Base-by-base conservation (phyloP, 2,329 filamentous ascomycete genomes). In the Mycosphaerelloides madeirae region DNA sequence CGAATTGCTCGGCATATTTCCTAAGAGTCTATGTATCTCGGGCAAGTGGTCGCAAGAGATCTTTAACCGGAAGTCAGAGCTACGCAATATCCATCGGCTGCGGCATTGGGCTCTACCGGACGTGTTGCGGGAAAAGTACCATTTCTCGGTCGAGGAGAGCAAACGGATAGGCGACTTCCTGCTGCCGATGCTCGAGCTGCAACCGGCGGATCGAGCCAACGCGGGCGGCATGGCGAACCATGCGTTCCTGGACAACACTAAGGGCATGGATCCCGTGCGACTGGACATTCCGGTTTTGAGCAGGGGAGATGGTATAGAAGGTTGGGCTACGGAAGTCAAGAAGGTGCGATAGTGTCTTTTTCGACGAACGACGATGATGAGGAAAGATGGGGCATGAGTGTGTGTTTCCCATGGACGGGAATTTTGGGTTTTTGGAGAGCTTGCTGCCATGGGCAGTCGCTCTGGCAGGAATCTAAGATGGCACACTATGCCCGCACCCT, bases 21-120 rank as follows among this genome's bases (percentile, higher is more conserved):
- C 93, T 42, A 94, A 95, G 66, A 86, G 87, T 3, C 78, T 97
- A 38, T 96, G 88, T 68, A 78, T 95, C 43, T 85, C 86, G 1
- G 93, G 93, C 40, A 96, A 96, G 69, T 97, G 93, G 93, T 90
- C 85, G 12, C 91, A 96, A 67, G 93, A 97, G 66, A 98, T 98
- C 52, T 98, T 98, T 75, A 97, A 96, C 66, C 83, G 93, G 55
- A 95, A 95, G 68, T 93, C 93, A 57, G 93, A 98, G 66, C 79
- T 98, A 29, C 87, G 93, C 46, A 97, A 98, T 70, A 98, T 98
- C 59, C 93, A 97, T 68, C 81, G 93, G 34, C 78, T 98, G 52
- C 85, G 93, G 41, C 91, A 97, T 69, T 98, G 93, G 93, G 89
- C 90, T 0, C 74, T 98, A 5, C 81, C 90, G 0, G 91, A 97